These are phyloP conservation scores for Mycena belliarum DNA, from an alignment of 768 basidiomycete genomes.

Conservation along the genomic window DNA sequence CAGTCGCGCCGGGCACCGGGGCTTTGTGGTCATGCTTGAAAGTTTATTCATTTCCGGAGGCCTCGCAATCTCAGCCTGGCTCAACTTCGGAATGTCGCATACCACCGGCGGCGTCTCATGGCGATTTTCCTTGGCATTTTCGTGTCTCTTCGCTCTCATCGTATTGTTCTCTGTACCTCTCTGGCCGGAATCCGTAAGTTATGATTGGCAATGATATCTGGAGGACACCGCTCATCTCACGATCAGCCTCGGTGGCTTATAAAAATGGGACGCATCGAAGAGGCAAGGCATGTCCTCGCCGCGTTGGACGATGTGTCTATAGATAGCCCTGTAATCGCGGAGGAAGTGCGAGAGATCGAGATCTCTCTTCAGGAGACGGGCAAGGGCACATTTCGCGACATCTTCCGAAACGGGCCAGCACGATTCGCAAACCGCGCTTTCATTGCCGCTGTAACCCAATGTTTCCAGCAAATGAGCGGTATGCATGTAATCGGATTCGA, in stretches of 20 bases:
- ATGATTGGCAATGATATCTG: background rate
- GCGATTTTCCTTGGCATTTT: constrained; percentile 21
- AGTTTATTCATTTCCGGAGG: constrained; percentile 21
- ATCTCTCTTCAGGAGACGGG: constrained; percentile 19
- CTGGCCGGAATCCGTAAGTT: constrained; percentile 22
- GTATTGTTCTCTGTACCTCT: constrained; percentile 16
- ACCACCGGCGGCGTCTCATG: constrained; percentile 18
- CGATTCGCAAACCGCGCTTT: constrained; percentile 23
- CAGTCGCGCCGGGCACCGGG: constrained; percentile 22
- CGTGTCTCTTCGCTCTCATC: constrained; percentile 15
- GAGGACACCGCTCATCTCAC: too few species aligned
- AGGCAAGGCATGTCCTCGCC: constrained; percentile 22
- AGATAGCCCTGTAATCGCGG: constrained; percentile 11
- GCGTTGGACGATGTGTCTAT: constrained; percentile 15
- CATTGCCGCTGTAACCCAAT: constrained; percentile 18
- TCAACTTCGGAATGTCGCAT: constrained; percentile 19
- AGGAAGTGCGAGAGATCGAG: constrained; percentile 18
- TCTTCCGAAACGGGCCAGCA: constrained; percentile 19
- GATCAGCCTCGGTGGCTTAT: constrained; percentile 27
- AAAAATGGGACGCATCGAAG: constrained; percentile 23
- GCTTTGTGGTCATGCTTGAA: constrained; percentile 24
- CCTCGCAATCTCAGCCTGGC: constrained; percentile 13
- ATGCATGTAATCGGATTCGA: constrained; percentile 19
- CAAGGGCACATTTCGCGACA: constrained; percentile 21
- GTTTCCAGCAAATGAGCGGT: constrained; percentile 22